These are phyloP conservation scores for Hyparrhenia diplandra DNA, from an alignment of 176 grass and related monocot species.

Conservation along the genomic window DNA sequence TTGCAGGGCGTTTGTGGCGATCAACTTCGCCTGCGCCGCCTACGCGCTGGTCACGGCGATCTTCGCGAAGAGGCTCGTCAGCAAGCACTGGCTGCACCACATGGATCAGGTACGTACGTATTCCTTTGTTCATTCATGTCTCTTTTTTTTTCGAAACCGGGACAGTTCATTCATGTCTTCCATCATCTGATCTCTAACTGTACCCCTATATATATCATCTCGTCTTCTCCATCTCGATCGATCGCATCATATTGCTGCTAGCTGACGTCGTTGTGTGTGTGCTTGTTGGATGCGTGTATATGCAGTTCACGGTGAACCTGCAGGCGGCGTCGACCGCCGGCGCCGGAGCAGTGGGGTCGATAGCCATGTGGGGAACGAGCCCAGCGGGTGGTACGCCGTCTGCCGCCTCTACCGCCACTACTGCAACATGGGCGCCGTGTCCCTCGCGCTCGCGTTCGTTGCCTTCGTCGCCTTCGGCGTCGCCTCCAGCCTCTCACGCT, in stretches of 20 bases:
- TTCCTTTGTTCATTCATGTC: too few relatives aligned
- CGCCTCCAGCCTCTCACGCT: constrained; percentile 26
- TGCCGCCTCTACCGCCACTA: constrained; percentile 43
- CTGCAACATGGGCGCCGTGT: constrained; percentile 17
- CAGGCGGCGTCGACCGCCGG: constrained; percentile 26
- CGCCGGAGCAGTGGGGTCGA: constrained; percentile 20
- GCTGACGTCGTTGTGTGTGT: too few relatives aligned
- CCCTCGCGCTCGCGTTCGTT: constrained; percentile 22
- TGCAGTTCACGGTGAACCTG: constrained; percentile 26
- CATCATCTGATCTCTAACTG: too few relatives aligned
- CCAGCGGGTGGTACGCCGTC: constrained; percentile 48
- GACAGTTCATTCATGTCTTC: too few relatives aligned
- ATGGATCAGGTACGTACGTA: too few relatives aligned
- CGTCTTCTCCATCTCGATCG: too few relatives aligned
- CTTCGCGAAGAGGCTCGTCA: background rate
- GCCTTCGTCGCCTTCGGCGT: constrained; percentile 26
- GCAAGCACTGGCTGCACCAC: constrained; percentile 27
- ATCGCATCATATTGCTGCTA: too few relatives aligned
- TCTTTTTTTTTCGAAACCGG: too few relatives aligned
- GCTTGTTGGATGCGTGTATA: too few relatives aligned
- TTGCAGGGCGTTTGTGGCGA: constrained; percentile 35
- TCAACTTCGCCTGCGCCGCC: constrained; percentile 7
- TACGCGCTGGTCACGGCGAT: constrained; percentile 37
- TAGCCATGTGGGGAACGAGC: constrained; percentile 44
- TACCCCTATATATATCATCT: too few relatives aligned